phyloP scores from a whole-genome alignment of 1,284 basidiomycete genomes.

The Marasmius oreades region DNA sequence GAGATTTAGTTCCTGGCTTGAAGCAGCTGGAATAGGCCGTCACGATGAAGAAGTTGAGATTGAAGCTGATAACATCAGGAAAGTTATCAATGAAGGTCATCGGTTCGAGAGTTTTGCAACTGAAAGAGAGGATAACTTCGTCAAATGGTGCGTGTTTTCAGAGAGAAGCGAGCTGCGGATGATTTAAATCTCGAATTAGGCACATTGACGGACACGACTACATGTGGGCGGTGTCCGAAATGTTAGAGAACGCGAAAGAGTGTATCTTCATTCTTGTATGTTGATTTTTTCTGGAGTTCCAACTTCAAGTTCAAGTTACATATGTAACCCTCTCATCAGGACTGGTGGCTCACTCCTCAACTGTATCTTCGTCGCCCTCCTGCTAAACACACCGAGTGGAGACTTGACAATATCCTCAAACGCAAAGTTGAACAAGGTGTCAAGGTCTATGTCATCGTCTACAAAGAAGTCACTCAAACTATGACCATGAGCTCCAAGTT shows the following conservation, averaged over 20 bases:
- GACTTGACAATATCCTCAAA: conserved; percentile 80
- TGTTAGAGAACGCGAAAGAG: conserved; percentile 75
- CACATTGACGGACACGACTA: conserved; percentile 92
- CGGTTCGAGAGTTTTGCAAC: conserved; percentile 84
- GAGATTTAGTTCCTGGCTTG: not conserved
- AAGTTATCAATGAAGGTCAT: conserved; percentile 75
- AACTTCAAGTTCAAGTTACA: not conserved
- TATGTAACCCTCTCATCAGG: conserved; percentile 35
- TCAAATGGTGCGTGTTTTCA: conserved; percentile 69
- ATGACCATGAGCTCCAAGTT: conserved; percentile 86
- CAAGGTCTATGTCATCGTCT: conserved; percentile 83
- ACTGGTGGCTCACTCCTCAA: conserved; percentile 93
- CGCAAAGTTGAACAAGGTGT: conserved; percentile 91
- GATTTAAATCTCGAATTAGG: conserved; percentile 39
- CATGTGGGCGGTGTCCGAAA: conserved; percentile 89
- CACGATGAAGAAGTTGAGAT: conserved; percentile 62
- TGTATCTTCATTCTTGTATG: conserved; percentile 74
- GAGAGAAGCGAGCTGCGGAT: not conserved
- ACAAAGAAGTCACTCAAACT: conserved; percentile 90
- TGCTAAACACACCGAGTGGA: conserved; percentile 77
- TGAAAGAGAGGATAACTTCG: conserved; percentile 65
- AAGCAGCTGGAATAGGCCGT: conserved; percentile 30
- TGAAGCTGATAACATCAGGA: conserved; percentile 57
- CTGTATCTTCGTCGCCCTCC: conserved; percentile 89
- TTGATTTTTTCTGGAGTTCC: conserved; percentile 12